These are phyloP conservation scores for Rhizoclosmatium sp. DNA, from an alignment of 192 early-diverging fungal species.

Conservation along the genomic window DNA sequence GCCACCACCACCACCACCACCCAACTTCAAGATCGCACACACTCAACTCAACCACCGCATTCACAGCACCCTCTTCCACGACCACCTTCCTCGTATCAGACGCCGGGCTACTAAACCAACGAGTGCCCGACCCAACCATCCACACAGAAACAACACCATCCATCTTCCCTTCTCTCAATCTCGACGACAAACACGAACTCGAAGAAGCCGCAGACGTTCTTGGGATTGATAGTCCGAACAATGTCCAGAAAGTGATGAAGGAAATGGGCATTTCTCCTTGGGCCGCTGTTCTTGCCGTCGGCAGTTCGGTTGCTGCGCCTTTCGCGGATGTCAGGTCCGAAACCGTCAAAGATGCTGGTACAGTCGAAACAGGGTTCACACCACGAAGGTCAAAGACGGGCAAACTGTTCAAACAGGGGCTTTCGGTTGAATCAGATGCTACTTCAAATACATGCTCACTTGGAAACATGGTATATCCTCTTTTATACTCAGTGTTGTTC, in stretches of 20 bases:
- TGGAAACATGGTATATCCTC: too few relatives aligned
- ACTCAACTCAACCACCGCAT: too few relatives aligned
- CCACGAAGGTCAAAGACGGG: background rate
- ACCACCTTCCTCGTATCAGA: background rate
- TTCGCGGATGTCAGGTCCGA: background rate
- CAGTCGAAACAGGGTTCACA: background rate
- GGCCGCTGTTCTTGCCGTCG: slow-evolving; percentile 24
- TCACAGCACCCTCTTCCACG: background rate
- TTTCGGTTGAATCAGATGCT: background rate
- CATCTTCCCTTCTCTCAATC: background rate
- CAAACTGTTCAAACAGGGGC: background rate
- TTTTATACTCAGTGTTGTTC: too few relatives aligned
- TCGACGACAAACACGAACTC: background rate
- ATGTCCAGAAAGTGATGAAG: slow-evolving; percentile 10
- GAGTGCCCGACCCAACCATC: background rate
- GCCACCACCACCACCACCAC: too few relatives aligned
- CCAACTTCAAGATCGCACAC: too few relatives aligned
- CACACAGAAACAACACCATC: background rate
- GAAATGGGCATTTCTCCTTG: slow-evolving; percentile 28
- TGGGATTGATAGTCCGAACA: background rate
- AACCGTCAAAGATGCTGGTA: background rate
- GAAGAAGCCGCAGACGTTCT: background rate
- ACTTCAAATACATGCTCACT: background rate
- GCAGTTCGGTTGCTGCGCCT: background rate
- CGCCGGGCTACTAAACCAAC: background rate